Evolutionary conservation across 495 filamentous ascomycete species (phyloP).

Genomic region (Penicillium cosmopolitanum): DNA sequence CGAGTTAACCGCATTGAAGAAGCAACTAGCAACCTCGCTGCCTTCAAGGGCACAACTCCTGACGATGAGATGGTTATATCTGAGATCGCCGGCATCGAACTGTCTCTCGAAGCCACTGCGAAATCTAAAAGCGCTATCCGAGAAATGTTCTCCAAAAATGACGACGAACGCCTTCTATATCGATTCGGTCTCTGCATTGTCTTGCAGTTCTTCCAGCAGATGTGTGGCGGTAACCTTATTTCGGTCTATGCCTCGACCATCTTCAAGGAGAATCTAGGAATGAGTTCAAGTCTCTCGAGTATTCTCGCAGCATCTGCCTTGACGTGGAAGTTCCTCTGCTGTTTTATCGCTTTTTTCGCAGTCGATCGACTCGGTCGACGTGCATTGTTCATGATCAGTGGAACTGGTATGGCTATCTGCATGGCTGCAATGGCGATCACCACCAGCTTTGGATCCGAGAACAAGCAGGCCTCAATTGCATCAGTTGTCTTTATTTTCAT

Average conservation of each 20-base stretch:
- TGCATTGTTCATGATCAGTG: slow-evolving; percentile 50
- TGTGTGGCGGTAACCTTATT: slow-evolving; percentile 35
- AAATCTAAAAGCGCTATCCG: slow-evolving; percentile 19
- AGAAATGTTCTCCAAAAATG: slow-evolving; percentile 29
- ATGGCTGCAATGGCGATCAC: slow-evolving; percentile 43
- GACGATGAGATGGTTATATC: slow-evolving; percentile 27
- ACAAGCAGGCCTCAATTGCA: slow-evolving; percentile 40
- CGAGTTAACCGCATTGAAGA: slow-evolving; percentile 56
- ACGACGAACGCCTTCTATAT: slow-evolving; percentile 31
- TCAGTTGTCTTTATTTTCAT: slow-evolving; percentile 56
- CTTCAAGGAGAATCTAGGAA: slow-evolving; percentile 29
- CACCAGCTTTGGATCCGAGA: slow-evolving; percentile 31
- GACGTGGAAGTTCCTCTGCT: slow-evolving; percentile 50
- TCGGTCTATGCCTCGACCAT: slow-evolving; percentile 32
- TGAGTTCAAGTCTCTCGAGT: slow-evolving; percentile 21
- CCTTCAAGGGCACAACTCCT: slow-evolving; percentile 26
- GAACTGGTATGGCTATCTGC: slow-evolving; percentile 44
- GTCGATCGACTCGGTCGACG: slow-evolving; percentile 55
- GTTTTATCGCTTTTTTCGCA: slow-evolving; percentile 45
- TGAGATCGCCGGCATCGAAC: slow-evolving; percentile 40
- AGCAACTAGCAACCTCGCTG: slow-evolving; percentile 44
- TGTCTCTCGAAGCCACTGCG: slow-evolving; percentile 35
- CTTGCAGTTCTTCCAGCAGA: slow-evolving; percentile 42
- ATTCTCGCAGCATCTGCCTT: slow-evolving; percentile 35
- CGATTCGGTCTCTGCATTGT: slow-evolving; percentile 37